phyloP scores from a whole-genome alignment of 257 asterid species.

The Ocimum tenuiflorum region DNA sequence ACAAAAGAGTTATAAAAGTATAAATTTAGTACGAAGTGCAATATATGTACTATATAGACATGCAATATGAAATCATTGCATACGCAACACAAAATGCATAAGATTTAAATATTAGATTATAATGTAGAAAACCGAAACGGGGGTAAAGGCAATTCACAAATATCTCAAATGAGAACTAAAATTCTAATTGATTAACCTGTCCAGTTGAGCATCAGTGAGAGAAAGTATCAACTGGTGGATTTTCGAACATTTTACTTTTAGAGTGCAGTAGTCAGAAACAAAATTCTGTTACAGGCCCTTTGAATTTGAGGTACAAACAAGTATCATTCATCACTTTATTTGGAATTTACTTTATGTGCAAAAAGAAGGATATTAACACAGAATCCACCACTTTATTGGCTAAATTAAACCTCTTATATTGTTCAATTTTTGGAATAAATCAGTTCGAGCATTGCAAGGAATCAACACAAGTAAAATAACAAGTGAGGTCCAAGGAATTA shows the following conservation, averaged over 20 bases:
- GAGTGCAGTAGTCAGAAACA: not conserved
- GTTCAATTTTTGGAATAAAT: not conserved
- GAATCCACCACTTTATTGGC: not conserved
- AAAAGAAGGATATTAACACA: not conserved
- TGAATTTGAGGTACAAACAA: not conserved
- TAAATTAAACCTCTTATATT: not conserved
- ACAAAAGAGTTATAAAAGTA: no score
- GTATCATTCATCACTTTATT: not conserved
- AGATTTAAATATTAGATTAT: no score
- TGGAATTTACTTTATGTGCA: slow-evolving; percentile 1
- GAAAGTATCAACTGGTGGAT: no score
- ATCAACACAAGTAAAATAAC: not conserved
- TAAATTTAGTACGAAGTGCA: no score
- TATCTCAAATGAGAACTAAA: no score
- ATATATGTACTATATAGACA: no score
- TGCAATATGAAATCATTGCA: no score
- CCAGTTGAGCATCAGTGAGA: no score
- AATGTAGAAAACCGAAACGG: no score
- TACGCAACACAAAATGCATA: no score
- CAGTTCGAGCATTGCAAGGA: not conserved
- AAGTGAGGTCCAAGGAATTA: slow-evolving; percentile 14
- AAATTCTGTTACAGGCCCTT: not conserved
- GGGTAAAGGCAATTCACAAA: no score
- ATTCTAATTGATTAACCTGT: no score
- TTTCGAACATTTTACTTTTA: not conserved